Evolutionary conservation across 2,329 filamentous ascomycete genomes (phyloP), one percentile per base, ranked within the genome.

Genomic region (Fusarium torreyae): DNA sequence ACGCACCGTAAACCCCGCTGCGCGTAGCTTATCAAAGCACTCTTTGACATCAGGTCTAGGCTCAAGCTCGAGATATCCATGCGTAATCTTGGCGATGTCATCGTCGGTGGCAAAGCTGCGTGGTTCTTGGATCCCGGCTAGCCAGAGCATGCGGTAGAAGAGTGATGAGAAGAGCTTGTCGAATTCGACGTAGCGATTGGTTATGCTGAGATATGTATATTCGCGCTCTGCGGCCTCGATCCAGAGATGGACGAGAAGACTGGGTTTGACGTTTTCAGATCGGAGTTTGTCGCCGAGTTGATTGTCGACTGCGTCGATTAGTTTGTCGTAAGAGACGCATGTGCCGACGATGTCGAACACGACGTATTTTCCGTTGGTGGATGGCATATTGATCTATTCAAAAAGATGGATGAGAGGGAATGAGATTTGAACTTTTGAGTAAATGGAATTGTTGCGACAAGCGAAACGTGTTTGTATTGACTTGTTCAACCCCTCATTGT

Each of bases 111-210:
- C 82, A 15, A 85, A 76, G 5, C 65, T 44, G 1, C 82, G 75
- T 0, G 84, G 83, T 3, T 84, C 77, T 6, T 75, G 34, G 14
- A 86, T 77, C 1, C 85, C 84, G 0, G 81, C 75, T 40, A 83
- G 78, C 67, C 74, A 79, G 15, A 86, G 75, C 10, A 81, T 82
- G 56, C 85, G 83, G 72, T 84, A 85, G 76, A 87, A 86, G 18
- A 85, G 71, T 1, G 78, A 76, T 13, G 73, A 63, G 63, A 86
- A 81, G 18, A 86, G 73, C 8, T 80, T 75, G 26, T 77, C 78
- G 74, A 83, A 86, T 9, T 77, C 75, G 2, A 72, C 75, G 63
- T 86, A 85, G 13, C 79, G 76, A 2, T 78, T 80, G 1, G 81
- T 82, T 9, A 85, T 77, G 36, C 78, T 81, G 2, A 87, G 79